Percentiles rank a stretch among this genome's conserved stretches.
phyloP scores from a whole-genome alignment of 129 eudicot species.

The Helianthus tuberosus region DNA sequence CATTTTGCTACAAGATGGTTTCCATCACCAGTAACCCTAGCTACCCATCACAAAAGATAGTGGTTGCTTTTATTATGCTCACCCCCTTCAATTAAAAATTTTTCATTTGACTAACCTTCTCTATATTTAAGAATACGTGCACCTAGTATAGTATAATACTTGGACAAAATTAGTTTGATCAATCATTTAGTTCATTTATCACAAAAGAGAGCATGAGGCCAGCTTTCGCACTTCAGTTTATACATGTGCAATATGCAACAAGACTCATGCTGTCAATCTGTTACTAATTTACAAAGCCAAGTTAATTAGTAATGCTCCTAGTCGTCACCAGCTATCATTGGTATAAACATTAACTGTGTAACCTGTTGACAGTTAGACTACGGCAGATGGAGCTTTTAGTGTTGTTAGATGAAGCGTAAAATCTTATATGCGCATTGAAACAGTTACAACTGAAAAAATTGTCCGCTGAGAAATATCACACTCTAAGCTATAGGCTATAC shows the following conservation, averaged over 20 bases:
- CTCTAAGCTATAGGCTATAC: neutral
- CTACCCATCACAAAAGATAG: neutral
- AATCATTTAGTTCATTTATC: too few species aligned
- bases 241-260: too few species aligned
- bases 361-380: neutral
- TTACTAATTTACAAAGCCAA: too few species aligned
- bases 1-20: neutral
- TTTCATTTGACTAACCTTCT: too few species aligned
- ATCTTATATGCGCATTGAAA: neutral
- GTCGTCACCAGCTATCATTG: neutral
- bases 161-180: too few species aligned
- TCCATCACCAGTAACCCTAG: neutral
- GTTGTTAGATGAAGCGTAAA: neutral
- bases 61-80: neutral
- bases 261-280: too few species aligned
- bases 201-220: too few species aligned
- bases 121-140: too few species aligned
- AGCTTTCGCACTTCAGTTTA: too few species aligned
- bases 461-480: neutral
- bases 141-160: too few species aligned
- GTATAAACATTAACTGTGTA: neutral
- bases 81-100: neutral
- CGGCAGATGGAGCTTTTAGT: neutral
- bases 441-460: neutral
- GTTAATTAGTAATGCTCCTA: neutral